Evolutionary conservation across 805 yeast species (phyloP).

Genomic region (Candida gorgasii): DNA sequence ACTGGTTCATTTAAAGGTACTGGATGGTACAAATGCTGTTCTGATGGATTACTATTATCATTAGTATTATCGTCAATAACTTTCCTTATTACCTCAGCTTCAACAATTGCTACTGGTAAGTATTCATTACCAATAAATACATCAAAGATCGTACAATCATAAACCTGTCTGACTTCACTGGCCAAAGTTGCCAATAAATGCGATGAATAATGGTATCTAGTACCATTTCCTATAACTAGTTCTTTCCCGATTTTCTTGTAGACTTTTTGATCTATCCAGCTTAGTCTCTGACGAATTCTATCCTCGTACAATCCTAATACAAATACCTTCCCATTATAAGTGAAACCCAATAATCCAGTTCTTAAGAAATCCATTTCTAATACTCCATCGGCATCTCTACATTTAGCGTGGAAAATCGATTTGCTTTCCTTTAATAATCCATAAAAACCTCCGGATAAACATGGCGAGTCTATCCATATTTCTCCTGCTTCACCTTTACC

Average conservation of each 20-base stretch:
- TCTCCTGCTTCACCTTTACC: constrained; percentile 86
- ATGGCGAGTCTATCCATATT: constrained; percentile 95
- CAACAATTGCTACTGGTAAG: constrained; percentile 82
- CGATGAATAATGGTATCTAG: constrained; percentile 77
- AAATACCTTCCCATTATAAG: constrained; percentile 82
- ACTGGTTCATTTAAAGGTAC: constrained; percentile 46
- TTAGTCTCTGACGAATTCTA: constrained; percentile 73
- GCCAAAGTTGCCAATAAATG: constrained; percentile 86
- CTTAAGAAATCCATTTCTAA: constrained; percentile 79
- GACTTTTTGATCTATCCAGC: constrained; percentile 59
- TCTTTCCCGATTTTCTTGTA: constrained; percentile 28
- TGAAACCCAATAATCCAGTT: constrained; percentile 89
- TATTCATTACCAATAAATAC: constrained; percentile 75
- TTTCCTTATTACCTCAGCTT: constrained; percentile 53
- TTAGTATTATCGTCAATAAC: constrained; percentile 24
- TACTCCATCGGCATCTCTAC: constrained; percentile 69
- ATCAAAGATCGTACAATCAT: constrained; percentile 92
- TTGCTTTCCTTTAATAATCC: constrained; percentile 66
- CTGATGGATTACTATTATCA: constrained; percentile 18
- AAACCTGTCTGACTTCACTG: constrained; percentile 73
- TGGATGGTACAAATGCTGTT: constrained; percentile 28
- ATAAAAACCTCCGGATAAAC: constrained; percentile 89
- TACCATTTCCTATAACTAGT: constrained; percentile 37
- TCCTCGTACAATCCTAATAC: constrained; percentile 91
- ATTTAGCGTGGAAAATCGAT: constrained; percentile 77